These are phyloP conservation scores for Claviceps citrina DNA, from an alignment of 2,329 filamentous ascomycete species.

Conservation along the genomic window DNA sequence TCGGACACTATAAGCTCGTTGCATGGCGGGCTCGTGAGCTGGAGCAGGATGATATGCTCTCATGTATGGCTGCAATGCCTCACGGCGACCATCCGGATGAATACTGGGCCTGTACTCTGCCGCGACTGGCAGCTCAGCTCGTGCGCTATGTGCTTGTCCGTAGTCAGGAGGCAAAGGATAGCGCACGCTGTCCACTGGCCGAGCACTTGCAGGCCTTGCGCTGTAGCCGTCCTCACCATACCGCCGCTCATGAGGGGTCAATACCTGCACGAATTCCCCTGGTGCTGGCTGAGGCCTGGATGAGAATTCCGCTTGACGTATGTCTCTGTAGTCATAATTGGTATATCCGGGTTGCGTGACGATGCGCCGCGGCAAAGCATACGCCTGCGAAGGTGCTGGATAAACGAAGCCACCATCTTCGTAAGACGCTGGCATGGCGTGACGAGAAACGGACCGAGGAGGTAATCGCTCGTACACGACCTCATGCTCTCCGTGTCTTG, in stretches of 20 bases:
- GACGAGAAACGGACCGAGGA: conserved; percentile 35
- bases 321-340: conserved; percentile 35
- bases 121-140: conserved; percentile 19
- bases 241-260: conserved; percentile 25
- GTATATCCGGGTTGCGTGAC: conserved; percentile 47
- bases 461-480: conserved; percentile 51
- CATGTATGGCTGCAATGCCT: conserved; percentile 18
- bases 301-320: conserved; percentile 43
- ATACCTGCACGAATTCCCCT: conserved; percentile 33
- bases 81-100: conserved; percentile 16
- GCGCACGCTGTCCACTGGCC: conserved; percentile 32
- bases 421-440: conserved; percentile 29
- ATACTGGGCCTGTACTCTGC: conserved; percentile 15
- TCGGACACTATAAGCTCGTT: conserved; percentile 24
- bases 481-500: conserved; percentile 32
- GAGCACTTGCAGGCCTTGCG: conserved; percentile 40
- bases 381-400: conserved; percentile 34
- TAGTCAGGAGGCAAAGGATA: conserved; percentile 29
- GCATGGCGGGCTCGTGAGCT: conserved; percentile 8
- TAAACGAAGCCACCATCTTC: conserved; percentile 38
- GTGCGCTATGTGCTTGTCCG: conserved; percentile 28
- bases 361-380: conserved; percentile 35
- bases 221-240: conserved; percentile 34
- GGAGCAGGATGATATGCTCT: conserved; percentile 17
- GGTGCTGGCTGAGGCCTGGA: conserved; percentile 29